Conservation (phyloP, 768 basidiomycete genomes). For the Amanita pseudoporphyria region DNA sequence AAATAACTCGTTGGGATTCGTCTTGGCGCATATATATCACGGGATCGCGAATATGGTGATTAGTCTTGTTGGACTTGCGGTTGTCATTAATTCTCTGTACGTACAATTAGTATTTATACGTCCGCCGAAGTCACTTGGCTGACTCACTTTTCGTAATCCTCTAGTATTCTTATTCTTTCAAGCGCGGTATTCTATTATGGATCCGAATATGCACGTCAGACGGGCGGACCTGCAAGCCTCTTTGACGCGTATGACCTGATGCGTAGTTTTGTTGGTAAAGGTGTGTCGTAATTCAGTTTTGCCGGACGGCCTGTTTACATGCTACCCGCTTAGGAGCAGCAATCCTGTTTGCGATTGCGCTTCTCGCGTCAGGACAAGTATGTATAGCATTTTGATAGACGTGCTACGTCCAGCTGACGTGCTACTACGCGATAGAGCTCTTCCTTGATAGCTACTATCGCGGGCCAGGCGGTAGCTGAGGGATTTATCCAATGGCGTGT, state of each 20-base stretch:
- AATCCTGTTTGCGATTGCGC: constrained; percentile 78
- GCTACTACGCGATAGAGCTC: constrained; percentile 42
- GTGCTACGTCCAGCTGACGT: background rate
- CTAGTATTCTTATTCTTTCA: constrained; percentile 74
- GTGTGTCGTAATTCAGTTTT: constrained; percentile 26
- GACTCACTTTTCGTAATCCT: background rate
- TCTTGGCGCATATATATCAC: constrained; percentile 56
- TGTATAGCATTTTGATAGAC: background rate
- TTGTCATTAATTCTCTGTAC: constrained; percentile 79
- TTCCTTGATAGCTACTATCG: constrained; percentile 80
- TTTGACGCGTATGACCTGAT: constrained; percentile 82
- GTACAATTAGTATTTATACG: constrained; percentile 13
- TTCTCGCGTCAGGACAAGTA: constrained; percentile 77
- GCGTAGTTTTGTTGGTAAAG: constrained; percentile 50
- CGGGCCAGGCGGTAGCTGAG: constrained; percentile 85
- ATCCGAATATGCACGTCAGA: constrained; percentile 14
- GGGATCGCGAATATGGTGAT: constrained; percentile 56
- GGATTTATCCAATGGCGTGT: constrained; percentile 85
- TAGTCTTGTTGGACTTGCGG: constrained; percentile 74
- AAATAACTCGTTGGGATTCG: constrained; percentile 46
- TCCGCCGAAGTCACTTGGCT: constrained; percentile 1
- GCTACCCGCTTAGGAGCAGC: constrained; percentile 49
- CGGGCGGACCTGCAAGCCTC: constrained; percentile 50
- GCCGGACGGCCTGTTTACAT: background rate
- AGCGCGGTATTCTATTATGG: constrained; percentile 71